phyloP scores from a whole-genome alignment of 2,329 filamentous ascomycete genomes.

The Xylaria multiplex region DNA sequence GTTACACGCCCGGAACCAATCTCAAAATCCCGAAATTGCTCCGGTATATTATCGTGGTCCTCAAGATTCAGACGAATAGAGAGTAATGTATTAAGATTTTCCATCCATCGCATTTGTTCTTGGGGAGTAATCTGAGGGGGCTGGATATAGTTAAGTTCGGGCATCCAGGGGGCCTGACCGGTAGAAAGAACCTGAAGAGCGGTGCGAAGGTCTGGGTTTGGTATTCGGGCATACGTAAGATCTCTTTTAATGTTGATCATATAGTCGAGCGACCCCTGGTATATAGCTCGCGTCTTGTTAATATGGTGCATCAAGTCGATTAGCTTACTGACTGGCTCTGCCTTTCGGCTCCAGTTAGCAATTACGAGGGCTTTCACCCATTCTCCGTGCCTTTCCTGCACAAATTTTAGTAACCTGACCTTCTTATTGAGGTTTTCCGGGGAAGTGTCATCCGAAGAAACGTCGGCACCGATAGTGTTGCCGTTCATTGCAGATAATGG shows the following conservation, averaged over 20 bases:
- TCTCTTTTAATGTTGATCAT: conserved; percentile 78
- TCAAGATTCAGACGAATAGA: conserved; percentile 85
- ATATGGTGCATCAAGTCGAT: conserved; percentile 88
- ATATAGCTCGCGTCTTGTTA: conserved; percentile 68
- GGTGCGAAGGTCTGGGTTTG: conserved; percentile 90
- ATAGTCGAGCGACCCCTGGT: conserved; percentile 67
- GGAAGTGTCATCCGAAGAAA: conserved; percentile 64
- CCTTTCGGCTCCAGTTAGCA: conserved; percentile 86
- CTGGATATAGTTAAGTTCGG: conserved; percentile 83
- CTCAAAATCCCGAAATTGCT: conserved; percentile 78
- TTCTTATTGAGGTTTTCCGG: conserved; percentile 80
- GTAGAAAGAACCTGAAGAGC: conserved; percentile 86
- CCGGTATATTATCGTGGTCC: conserved; percentile 79
- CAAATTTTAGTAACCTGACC: conserved; percentile 76
- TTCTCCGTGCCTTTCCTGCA: conserved; percentile 80
- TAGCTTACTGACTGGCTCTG: conserved; percentile 81
- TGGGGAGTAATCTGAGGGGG: conserved; percentile 75
- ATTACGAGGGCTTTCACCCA: conserved; percentile 95
- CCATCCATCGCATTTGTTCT: conserved; percentile 78
- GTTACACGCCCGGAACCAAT: conserved; percentile 90
- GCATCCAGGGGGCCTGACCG: conserved; percentile 80
- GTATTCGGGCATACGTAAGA: conserved; percentile 77
- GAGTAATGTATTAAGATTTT: conserved; percentile 84
- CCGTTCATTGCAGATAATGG: conserved; percentile 64
- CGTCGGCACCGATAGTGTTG: conserved; percentile 54